Percentiles rank a stretch among this genome's conserved stretches.
Evolutionary conservation across 176 grass and related monocot species (phyloP).

Genomic region (Pontederia crassipes): DNA sequence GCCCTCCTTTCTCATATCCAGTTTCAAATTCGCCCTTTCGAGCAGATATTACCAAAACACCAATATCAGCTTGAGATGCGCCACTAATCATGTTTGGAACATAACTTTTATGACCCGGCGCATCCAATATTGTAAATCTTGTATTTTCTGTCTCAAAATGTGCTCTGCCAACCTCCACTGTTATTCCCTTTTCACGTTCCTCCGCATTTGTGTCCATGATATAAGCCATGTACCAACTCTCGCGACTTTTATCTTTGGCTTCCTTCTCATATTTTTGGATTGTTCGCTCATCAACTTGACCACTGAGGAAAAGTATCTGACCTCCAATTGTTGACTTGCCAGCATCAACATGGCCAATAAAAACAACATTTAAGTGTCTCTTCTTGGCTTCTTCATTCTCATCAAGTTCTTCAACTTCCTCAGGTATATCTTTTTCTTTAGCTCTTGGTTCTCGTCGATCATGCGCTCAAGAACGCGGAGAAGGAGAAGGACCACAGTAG

Average conservation of each 20-base stretch:
- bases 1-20: slow-evolving; percentile 74
- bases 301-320: slow-evolving; percentile 92
- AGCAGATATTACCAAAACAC: slow-evolving; percentile 89
- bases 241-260: slow-evolving; percentile 93
- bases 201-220: slow-evolving; percentile 99
- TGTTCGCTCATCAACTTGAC: slow-evolving; percentile 89
- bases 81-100: slow-evolving; percentile 97
- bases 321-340: slow-evolving; percentile 88
- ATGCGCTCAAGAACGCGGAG: no score
- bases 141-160: slow-evolving; percentile 83
- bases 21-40: slow-evolving; percentile 96
- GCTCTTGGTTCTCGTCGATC: slow-evolving; percentile 3
- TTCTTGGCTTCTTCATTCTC: slow-evolving; percentile 42
- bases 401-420: slow-evolving; percentile 33
- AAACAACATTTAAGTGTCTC: slow-evolving; percentile 88
- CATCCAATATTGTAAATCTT: slow-evolving; percentile 89
- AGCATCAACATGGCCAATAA: slow-evolving; percentile 94
- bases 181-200: slow-evolving; percentile 82
- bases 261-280: slow-evolving; percentile 99
- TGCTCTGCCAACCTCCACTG: slow-evolving; percentile 85
- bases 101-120: slow-evolving; percentile 96
- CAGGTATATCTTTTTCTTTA: slow-evolving; percentile 39
- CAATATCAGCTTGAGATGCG: slow-evolving; percentile 96
- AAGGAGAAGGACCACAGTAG: no score
- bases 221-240: slow-evolving; percentile 99